Conservation (phyloP, 2,329 filamentous ascomycete species). For the Teratosphaeria destructans region DNA sequence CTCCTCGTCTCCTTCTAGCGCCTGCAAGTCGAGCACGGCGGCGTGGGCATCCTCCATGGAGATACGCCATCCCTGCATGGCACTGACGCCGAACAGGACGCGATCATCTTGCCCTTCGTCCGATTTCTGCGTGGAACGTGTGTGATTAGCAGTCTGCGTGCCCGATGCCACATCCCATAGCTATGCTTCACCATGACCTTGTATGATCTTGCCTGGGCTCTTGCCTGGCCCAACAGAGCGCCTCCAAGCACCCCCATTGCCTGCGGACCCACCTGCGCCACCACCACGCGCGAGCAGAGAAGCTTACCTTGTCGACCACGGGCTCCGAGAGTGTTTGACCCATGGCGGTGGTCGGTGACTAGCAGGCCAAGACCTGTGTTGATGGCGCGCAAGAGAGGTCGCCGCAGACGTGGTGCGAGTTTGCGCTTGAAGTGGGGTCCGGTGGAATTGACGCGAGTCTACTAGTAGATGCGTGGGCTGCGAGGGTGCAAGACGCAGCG, state of each 20-base stretch:
- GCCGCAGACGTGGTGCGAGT: not conserved
- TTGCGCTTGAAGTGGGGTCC: not conserved
- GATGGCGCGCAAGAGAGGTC: not conserved
- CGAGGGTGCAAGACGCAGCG: not conserved
- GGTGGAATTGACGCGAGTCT: not conserved
- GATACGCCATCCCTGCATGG: slow-evolving; percentile 99
- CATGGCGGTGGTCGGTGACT: slow-evolving; percentile 47
- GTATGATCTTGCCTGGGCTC: not conserved
- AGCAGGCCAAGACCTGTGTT: not conserved
- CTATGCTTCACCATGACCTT: not conserved
- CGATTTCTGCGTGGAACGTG: slow-evolving; percentile 53
- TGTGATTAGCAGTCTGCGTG: slow-evolving; percentile 1
- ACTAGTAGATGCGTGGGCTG: not conserved
- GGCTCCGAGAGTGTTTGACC: slow-evolving; percentile 99
- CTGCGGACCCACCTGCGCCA: not conserved
- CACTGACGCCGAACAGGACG: slow-evolving; percentile 85
- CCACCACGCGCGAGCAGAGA: slow-evolving; percentile 2
- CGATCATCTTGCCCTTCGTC: slow-evolving; percentile 85
- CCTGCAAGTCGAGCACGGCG: slow-evolving; percentile 74
- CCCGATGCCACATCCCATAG: not conserved
- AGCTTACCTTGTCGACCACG: slow-evolving; percentile 91
- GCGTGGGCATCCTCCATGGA: slow-evolving; percentile 98
- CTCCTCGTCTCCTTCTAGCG: slow-evolving; percentile 43
- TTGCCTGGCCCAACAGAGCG: not conserved
- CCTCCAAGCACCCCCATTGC: not conserved